Evolutionary conservation across 1,284 basidiomycete genomes (phyloP).

Genomic region (Apiotrichum sp.): DNA sequence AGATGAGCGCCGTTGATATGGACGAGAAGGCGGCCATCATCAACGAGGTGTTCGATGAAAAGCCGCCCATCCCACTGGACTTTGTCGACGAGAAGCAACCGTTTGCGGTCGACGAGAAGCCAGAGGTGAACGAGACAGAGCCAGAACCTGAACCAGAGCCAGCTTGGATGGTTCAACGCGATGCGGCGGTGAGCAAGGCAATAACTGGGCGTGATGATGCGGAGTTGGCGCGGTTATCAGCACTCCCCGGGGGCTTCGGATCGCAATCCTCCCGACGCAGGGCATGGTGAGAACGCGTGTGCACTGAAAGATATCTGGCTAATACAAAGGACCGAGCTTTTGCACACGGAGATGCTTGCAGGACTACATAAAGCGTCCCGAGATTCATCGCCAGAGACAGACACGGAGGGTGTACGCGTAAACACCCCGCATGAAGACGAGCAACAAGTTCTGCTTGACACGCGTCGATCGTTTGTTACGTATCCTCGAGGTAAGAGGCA

Average conservation of each 20-base stretch:
- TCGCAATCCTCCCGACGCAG: slow-evolving; percentile 25
- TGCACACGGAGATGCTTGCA: slow-evolving; percentile 12
- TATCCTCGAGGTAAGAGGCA: slow-evolving; percentile 66
- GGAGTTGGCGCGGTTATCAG: slow-evolving; percentile 30
- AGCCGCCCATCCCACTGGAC: neutral
- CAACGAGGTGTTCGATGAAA: neutral
- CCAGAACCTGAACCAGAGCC: neutral
- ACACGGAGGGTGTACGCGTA: slow-evolving; percentile 8
- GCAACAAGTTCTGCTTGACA: slow-evolving; percentile 75
- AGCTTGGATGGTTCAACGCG: slow-evolving; percentile 29
- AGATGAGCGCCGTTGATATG: neutral
- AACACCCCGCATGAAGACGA: slow-evolving; percentile 62
- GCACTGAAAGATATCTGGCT: neutral
- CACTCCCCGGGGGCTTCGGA: slow-evolving; percentile 43
- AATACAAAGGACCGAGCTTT: slow-evolving; percentile 26
- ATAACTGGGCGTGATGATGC: slow-evolving; percentile 27
- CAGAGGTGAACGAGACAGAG: neutral
- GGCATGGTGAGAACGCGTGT: slow-evolving; percentile 34
- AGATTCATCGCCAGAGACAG: neutral
- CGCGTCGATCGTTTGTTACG: slow-evolving; percentile 78
- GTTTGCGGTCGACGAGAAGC: no score
- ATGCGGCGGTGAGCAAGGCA: slow-evolving; percentile 28
- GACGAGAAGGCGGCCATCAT: neutral
- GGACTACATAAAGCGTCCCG: neutral
- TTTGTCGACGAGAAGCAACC: neutral